Conservation (phyloP, 192 early-diverging fungal species). For the Backusella luteola region DNA sequence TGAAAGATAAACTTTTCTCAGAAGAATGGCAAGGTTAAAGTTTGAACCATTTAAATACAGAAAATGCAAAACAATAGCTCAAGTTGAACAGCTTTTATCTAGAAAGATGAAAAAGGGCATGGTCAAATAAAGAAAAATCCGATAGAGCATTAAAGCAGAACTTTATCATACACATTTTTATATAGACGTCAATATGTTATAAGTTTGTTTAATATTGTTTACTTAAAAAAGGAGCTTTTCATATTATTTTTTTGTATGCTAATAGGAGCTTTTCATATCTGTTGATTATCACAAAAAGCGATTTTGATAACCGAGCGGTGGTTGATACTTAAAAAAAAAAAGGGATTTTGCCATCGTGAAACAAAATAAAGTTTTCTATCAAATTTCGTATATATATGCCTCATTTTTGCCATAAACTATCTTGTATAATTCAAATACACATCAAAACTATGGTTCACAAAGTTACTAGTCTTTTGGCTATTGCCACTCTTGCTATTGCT, state of each 20-base stretch:
- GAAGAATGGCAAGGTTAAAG: background rate
- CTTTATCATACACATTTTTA: background rate
- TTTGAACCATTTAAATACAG: background rate
- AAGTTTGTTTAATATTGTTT: background rate
- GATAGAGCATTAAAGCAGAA: background rate
- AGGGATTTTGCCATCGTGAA: background rate
- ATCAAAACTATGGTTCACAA: background rate
- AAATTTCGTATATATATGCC: background rate
- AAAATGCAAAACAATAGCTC: background rate
- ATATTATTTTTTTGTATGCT: too few species aligned
- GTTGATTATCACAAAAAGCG: background rate
- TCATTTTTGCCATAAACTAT: background rate
- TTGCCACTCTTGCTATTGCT: background rate
- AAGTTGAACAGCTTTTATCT: background rate
- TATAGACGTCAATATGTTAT: background rate
- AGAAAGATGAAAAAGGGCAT: background rate
- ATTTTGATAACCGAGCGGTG: background rate
- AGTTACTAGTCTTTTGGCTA: constrained; percentile 9
- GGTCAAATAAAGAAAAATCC: background rate
- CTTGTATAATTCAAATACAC: background rate
- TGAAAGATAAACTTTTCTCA: background rate
- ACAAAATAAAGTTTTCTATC: background rate
- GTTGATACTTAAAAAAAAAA: background rate
- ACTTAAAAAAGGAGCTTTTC: background rate
- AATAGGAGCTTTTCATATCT: background rate